Evolutionary conservation across 1,139 yeast species (phyloP), one percentile per base, ranked within the genome.

Genomic region (Yamadazyma mexicana): DNA sequence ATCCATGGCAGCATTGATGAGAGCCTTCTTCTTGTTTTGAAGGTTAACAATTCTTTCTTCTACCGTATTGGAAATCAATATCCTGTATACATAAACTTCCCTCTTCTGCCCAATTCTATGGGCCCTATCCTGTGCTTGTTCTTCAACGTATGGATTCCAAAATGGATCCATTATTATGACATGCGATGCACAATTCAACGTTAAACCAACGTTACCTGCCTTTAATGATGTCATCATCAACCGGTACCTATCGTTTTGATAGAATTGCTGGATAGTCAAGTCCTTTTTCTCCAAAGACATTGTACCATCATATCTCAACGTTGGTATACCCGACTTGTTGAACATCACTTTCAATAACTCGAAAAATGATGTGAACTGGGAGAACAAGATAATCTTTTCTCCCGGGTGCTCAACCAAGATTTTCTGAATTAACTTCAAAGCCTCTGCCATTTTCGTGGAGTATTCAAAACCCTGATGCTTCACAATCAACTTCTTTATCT

Each of bases 91-190:
- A 48, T 62, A 68, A 11, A 91, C 98, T 32, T 81, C 82, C 41
- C 79, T 70, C 25, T 77, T 75, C 62, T 91, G 98, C 5, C 97
- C 96, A 49, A 91, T 87, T 60, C 98, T 77, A 63, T 92, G 92
- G 5, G 94, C 95, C 49, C 98, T 78, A 59, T 88, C 97, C 77
- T 87, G 88, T 0, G 98, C 98, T 63, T 91, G 98, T 35, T 87
- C 95, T 61, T 91, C 98, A 3, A 91, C 96, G 60, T 76, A 91
- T 1, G 97, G 98, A 56, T 91, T 91, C 98, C 98, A 91, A 58
- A 88, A 91, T 12, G 97, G 97, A 58, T 91, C 98, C 71, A 87
- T 76, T 10, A 91, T 76, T 37, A 91, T 79, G 9, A 91, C 95
- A 58, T 88, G 96, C 31, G 88, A 85, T 0, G 98, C 98, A 64